phyloP scores from a whole-genome alignment of 441 rosid species.

The Rhodomyrtus psidioides region DNA sequence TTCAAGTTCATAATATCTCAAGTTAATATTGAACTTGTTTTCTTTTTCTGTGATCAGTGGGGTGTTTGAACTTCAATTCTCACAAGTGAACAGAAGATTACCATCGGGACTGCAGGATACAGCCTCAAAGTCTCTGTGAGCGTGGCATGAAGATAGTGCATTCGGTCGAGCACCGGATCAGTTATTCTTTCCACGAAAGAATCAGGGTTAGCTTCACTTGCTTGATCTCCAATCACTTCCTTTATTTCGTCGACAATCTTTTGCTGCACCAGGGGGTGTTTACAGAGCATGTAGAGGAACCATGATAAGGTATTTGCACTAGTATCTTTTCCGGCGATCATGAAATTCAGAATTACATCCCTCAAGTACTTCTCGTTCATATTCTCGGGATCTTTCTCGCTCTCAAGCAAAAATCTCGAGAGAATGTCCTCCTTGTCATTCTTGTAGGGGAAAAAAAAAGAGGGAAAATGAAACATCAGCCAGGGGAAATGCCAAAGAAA shows the following conservation, averaged over 20 bases:
- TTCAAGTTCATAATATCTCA: background rate
- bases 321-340: slow-evolving; percentile 77
- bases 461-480: background rate
- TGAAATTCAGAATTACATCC: slow-evolving; percentile 65
- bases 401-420: slow-evolving; percentile 54
- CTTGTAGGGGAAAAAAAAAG: slow-evolving; percentile 9
- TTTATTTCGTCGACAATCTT: slow-evolving; percentile 46
- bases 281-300: slow-evolving; percentile 73
- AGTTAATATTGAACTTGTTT: background rate
- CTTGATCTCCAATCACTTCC: slow-evolving; percentile 21
- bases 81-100: slow-evolving; percentile 5
- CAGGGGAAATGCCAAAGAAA: background rate
- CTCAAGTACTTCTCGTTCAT: slow-evolving; percentile 61
- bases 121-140: slow-evolving; percentile 76
- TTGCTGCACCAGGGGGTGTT: slow-evolving; percentile 64
- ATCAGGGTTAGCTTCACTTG: slow-evolving; percentile 12
- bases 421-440: slow-evolving; percentile 61
- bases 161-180: slow-evolving; percentile 43
- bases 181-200: slow-evolving; percentile 36
- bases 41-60: background rate
- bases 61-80: background rate
- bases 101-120: slow-evolving; percentile 67
- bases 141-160: slow-evolving; percentile 83
- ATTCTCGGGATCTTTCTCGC: slow-evolving; percentile 41
- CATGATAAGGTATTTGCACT: slow-evolving; percentile 62